A percentile compares a stretch with the other conserved stretches of the same genome.
Evolutionary conservation across 2,329 filamentous ascomycete species (phyloP).

Genomic region (Paracorniculantispora psalliotae): DNA sequence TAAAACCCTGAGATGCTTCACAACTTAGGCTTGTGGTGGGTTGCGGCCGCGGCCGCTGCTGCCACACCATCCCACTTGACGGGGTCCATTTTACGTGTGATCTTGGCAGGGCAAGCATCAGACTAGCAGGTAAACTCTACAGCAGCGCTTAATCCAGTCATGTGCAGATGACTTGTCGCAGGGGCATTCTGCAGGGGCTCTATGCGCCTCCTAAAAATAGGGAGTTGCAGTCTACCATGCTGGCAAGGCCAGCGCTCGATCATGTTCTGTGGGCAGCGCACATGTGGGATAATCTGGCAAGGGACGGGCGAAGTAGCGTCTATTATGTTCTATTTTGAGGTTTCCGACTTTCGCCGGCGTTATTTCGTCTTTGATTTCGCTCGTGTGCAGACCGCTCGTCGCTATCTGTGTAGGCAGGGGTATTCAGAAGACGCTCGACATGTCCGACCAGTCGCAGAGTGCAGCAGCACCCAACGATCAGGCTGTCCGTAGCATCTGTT

Average conservation of each 20-base stretch:
- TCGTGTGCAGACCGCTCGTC: no score
- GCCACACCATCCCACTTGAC: not conserved
- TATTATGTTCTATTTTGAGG: not conserved
- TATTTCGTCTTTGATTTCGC: no score
- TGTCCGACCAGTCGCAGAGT: not conserved
- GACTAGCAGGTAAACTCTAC: not conserved
- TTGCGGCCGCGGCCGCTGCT: not conserved
- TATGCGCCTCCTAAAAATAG: not conserved
- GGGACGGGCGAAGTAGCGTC: no score
- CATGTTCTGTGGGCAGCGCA: no score
- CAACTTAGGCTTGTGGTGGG: not conserved
- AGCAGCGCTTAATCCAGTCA: not conserved
- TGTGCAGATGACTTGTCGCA: not conserved
- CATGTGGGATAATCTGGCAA: no score
- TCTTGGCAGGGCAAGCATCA: not conserved
- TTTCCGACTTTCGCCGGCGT: no score
- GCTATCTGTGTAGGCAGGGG: no score
- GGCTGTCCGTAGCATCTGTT: constrained; percentile 70
- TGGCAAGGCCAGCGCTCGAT: not conserved
- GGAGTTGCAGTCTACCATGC: no score
- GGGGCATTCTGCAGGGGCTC: not conserved
- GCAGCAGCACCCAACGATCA: constrained; percentile 12
- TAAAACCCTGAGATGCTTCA: not conserved
- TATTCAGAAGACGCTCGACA: no score
- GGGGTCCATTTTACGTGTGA: not conserved